Conservation (phyloP, 2,329 filamentous ascomycete species). For the Beauveria sp. region DNA sequence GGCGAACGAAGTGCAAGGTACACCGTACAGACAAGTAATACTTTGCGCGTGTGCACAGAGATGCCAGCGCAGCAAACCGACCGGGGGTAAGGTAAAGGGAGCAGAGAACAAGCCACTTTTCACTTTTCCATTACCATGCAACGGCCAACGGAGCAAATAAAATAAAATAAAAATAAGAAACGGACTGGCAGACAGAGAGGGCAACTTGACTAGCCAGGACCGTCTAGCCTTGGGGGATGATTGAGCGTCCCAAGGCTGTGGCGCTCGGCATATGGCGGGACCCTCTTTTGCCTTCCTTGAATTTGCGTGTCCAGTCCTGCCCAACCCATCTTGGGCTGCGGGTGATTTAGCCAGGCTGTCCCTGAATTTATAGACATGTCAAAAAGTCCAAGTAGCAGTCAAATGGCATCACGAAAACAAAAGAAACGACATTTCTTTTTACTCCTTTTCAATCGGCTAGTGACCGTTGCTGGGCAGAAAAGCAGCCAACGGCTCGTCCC, state of each 20-base stretch:
- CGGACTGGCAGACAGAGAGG: background rate
- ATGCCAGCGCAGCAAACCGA: slow-evolving; percentile 7
- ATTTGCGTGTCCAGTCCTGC: background rate
- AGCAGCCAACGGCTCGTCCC: background rate
- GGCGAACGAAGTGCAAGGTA: background rate
- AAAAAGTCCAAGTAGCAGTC: no score
- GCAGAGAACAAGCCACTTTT: no score
- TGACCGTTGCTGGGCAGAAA: background rate
- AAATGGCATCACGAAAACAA: background rate
- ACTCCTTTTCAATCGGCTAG: background rate
- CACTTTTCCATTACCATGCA: background rate
- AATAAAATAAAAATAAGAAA: background rate
- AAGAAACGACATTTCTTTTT: background rate
- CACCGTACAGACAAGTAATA: background rate
- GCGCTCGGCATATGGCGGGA: background rate
- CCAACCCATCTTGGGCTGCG: background rate
- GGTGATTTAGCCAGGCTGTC: background rate
- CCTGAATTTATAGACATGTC: no score
- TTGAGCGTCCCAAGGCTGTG: background rate
- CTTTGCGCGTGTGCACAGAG: background rate
- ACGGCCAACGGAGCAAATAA: background rate
- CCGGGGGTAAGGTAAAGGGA: background rate
- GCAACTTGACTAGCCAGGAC: background rate
- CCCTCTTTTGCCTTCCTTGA: background rate
- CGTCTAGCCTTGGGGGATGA: background rate